Conservation (phyloP, 768 basidiomycete species). For the Rhodosporidiobolus sp. region DNA sequence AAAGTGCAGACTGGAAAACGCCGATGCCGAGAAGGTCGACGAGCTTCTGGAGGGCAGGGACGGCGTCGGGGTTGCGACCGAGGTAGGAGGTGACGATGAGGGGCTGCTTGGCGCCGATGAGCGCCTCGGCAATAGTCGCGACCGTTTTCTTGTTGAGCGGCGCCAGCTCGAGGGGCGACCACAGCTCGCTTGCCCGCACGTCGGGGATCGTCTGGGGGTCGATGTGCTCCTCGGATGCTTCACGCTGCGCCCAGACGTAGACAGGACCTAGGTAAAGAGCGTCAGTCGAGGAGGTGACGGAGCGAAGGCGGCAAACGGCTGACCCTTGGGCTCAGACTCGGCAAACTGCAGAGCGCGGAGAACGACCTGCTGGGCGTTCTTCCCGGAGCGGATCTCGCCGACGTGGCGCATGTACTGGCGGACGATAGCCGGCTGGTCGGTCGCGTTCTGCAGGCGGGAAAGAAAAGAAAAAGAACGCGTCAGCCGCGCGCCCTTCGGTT, state of each 20-base stretch:
- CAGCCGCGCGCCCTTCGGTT: neutral
- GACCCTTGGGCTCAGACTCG: conserved; percentile 60
- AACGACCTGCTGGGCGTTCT: conserved; percentile 57
- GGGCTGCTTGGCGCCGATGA: conserved; percentile 57
- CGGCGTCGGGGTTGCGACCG: conserved; percentile 58
- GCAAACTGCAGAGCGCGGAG: conserved; percentile 66
- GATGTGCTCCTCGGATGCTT: conserved; percentile 66
- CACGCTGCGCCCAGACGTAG: conserved; percentile 70
- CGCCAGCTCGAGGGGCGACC: conserved; percentile 58
- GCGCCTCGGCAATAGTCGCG: conserved; percentile 54
- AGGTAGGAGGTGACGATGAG: conserved; percentile 65
- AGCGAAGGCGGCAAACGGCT: neutral
- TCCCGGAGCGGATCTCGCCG: conserved; percentile 60
- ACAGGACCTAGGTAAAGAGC: conserved; percentile 56
- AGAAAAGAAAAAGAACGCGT: neutral
- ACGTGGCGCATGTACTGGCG: conserved; percentile 70
- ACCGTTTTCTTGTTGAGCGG: conserved; percentile 53
- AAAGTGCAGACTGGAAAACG: conserved; percentile 57
- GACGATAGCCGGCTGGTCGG: conserved; percentile 68
- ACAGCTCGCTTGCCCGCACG: conserved; percentile 49
- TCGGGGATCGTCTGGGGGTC: conserved; percentile 50
- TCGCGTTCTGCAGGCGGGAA: conserved; percentile 55
- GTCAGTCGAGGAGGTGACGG: neutral
- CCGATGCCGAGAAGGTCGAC: conserved; percentile 60
- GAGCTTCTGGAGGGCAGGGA: conserved; percentile 55